Percentiles rank a stretch among this genome's conserved stretches.
Conservation (phyloP, 2,329 filamentous ascomycete genomes). For the Chaetomiaceae sp. region DNA sequence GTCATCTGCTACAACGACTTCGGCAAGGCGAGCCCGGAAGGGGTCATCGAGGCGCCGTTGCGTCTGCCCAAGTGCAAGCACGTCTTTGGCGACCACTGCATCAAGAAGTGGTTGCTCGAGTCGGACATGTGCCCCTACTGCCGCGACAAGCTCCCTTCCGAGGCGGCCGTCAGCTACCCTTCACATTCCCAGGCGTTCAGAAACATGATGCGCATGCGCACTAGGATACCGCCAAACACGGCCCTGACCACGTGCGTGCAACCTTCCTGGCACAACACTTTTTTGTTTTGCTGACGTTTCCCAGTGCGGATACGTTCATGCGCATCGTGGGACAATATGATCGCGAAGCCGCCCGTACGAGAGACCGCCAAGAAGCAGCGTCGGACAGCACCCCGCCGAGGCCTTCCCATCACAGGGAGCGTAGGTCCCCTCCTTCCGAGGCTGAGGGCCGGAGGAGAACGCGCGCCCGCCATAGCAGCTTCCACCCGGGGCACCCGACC, state of each 20-base stretch:
- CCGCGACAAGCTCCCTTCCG: constrained; percentile 55
- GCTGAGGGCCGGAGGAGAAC: constrained; percentile 26
- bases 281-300: neutral
- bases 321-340: constrained; percentile 2
- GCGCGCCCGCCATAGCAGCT: constrained; percentile 24
- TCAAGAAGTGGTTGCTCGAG: constrained; percentile 62
- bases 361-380: constrained; percentile 1
- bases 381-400: constrained; percentile 12
- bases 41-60: constrained; percentile 51
- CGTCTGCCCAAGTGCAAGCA: constrained; percentile 60
- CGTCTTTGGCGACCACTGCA: constrained; percentile 60
- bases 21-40: constrained; percentile 53
- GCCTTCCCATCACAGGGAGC: constrained; percentile 21
- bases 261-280: too few relatives aligned
- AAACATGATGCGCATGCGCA: constrained; percentile 6
- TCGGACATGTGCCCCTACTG: constrained; percentile 62
- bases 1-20: constrained; percentile 64
- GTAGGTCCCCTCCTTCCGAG: constrained; percentile 26
- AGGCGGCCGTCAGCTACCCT: constrained; percentile 32
- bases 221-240: neutral
- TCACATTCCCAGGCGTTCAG: constrained; percentile 8
- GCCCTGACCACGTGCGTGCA: neutral
- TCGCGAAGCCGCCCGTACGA: neutral
- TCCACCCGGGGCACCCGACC: constrained; percentile 13
- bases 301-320: neutral